Percentiles rank a stretch among this genome's conserved stretches.
These are phyloP conservation scores for Yamadazyma membranifaciens DNA, from an alignment of 1,139 yeast genomes.

Conservation along the genomic window DNA sequence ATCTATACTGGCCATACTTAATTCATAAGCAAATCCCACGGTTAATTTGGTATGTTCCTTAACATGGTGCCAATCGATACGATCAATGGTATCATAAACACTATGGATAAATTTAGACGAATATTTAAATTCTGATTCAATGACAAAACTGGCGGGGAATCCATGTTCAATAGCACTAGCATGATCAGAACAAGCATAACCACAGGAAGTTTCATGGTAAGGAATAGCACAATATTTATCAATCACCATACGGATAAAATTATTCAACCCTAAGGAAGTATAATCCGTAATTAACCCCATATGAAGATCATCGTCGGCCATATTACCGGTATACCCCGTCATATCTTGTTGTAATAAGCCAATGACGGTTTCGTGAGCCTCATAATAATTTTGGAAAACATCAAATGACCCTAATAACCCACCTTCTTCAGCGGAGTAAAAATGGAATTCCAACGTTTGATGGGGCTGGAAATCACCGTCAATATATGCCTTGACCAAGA, in stretches of 20 bases:
- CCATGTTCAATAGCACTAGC: constrained; percentile 83
- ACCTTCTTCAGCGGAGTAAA: constrained; percentile 94
- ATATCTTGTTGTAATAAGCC: constrained; percentile 94
- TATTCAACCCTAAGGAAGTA: constrained; percentile 57
- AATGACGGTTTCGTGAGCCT: constrained; percentile 51
- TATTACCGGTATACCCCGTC: constrained; percentile 77
- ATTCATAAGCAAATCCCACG: constrained; percentile 67
- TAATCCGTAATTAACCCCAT: constrained; percentile 81
- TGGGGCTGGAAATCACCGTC: constrained; percentile 49
- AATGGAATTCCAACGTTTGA: constrained; percentile 87
- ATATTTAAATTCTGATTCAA: constrained; percentile 68
- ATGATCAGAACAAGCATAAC: constrained; percentile 93
- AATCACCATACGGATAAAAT: constrained; percentile 61
- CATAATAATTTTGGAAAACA: constrained; percentile 58
- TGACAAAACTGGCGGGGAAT: constrained; percentile 77
- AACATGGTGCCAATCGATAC: constrained; percentile 74
- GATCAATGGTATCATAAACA: constrained; percentile 75
- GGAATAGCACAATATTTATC: constrained; percentile 64
- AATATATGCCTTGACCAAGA: constrained; percentile 42
- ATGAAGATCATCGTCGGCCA: constrained; percentile 56
- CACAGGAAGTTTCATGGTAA: constrained; percentile 74
- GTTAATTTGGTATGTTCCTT: constrained; percentile 76
- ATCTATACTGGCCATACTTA: constrained; percentile 35
- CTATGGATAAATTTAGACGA: constrained; percentile 74
- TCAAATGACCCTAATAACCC: constrained; percentile 88